Conservation (phyloP, 1,139 yeast genomes). For the Sugiyamaella sp. region DNA sequence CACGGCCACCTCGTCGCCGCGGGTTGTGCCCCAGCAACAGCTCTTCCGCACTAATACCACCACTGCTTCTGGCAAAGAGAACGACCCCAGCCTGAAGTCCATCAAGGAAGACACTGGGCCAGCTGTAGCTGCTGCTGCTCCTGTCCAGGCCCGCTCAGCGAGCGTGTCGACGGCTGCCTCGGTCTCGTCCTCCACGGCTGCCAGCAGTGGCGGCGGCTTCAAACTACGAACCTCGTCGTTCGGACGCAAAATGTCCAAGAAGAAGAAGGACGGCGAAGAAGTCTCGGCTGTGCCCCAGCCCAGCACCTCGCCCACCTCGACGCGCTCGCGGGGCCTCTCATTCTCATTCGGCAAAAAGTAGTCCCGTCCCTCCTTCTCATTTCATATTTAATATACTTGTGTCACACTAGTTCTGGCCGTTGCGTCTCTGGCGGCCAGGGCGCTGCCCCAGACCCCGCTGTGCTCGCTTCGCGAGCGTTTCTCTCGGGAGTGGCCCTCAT, state of each 20-base stretch:
- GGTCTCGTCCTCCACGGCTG: not conserved
- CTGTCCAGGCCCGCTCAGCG: conserved; percentile 1
- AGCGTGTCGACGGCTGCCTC: conserved; percentile 1
- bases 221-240: conserved; percentile 19
- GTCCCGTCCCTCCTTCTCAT: not conserved
- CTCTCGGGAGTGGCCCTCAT: too few species aligned
- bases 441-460: conserved; percentile 14
- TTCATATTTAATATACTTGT: conserved; percentile 2
- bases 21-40: not conserved
- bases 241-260: conserved; percentile 23
- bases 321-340: conserved; percentile 29
- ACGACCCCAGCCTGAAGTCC: conserved; percentile 19
- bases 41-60: conserved; percentile 12
- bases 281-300: conserved; percentile 8
- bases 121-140: too few species aligned
- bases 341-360: conserved; percentile 28
- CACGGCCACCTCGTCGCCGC: not conserved
- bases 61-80: conserved; percentile 15
- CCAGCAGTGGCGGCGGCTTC: conserved; percentile 10
- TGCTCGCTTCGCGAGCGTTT: conserved; percentile 7
- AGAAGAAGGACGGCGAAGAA: conserved; percentile 20
- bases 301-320: conserved; percentile 15
- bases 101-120: conserved; percentile 15
- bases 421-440: not conserved
- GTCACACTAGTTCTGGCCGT: not conserved